Evolutionary conservation across 108 stramenopile species (phyloP), one percentile per base, ranked within the genome.

Genomic region (Chaetoceros muelleri): DNA sequence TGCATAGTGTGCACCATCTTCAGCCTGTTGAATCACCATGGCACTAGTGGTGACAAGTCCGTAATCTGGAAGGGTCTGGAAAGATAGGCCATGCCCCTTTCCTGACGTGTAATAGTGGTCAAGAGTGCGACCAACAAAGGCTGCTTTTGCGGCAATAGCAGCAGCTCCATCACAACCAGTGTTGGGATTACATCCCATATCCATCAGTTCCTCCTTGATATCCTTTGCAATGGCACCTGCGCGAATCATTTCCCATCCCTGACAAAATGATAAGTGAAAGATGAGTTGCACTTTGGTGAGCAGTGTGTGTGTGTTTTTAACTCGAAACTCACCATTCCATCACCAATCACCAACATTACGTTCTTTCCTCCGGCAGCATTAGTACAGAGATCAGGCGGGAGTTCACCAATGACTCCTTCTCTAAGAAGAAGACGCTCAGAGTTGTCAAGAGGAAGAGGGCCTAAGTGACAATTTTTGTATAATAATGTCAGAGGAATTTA

Each of bases 31-130:
- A 30, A 67, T 52, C n/a, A 80, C 61, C 0, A 66, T 46, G 0
- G 67, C 55, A 26, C 52, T 58, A 1, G 78, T 72, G 8, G 73
- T 79, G 22, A 79, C 29, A 17, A 79, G 45, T 46, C 30, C 46
- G 53, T 57, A 74, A 0, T 55, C 66, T n/a, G 49, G 20, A 8
- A 65, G 52, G 7, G 71, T 60, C 52, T 78, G 77, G 28, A 74
- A 78, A 2, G 63, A 65, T 0, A 78, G 55, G 52, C 77, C 77
- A 30, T 27, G 28, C 44, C 75, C 75, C 31, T 61, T 60, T 73
- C 73, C 77, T 71, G 63, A 68, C 8, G 72, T 80, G 63, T 80
- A 80, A 44, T 80, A 80, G 52, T 80, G 71, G 44, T 46, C 29
- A 24, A 75, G 30, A 17, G 72, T 67, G 7, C 79, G 67, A 3